Evolutionary conservation across 768 basidiomycete genomes (phyloP).

Genomic region (Tubosaeta brunneosetosa): DNA sequence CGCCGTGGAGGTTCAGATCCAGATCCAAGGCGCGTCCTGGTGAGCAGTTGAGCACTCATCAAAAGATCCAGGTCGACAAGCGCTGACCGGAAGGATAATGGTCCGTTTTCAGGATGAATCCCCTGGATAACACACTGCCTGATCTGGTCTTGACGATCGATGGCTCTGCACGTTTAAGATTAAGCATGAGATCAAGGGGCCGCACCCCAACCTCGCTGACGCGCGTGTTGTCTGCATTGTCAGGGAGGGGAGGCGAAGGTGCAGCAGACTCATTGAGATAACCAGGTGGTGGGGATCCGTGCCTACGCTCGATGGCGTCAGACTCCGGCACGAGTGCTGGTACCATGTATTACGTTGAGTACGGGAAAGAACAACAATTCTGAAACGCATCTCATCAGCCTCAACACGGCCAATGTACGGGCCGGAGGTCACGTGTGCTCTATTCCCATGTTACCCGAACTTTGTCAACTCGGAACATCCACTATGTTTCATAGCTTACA

Average conservation of each 20-base stretch:
- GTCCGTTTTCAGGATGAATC: conserved; percentile 95
- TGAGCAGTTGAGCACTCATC: conserved; percentile 1
- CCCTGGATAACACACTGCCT: conserved; percentile 80
- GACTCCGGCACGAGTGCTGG: background rate
- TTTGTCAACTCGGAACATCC: too few species aligned
- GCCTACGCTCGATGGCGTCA: background rate
- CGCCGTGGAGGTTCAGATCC: conserved; percentile 88
- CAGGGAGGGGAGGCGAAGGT: conserved; percentile 1
- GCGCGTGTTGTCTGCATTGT: conserved; percentile 6
- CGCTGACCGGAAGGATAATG: conserved; percentile 69
- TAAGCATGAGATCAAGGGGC: conserved; percentile 57
- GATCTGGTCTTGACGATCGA: conserved; percentile 78
- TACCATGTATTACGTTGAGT: background rate
- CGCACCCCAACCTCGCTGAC: conserved; percentile 8
- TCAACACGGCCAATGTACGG: background rate
- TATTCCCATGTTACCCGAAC: background rate
- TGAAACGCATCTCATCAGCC: background rate
- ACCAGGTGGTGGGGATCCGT: background rate
- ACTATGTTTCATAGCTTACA: background rate
- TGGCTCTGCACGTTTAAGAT: conserved; percentile 60
- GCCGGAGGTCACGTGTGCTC: conserved; percentile 9
- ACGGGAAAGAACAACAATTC: background rate
- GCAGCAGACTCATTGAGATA: conserved; percentile 6
- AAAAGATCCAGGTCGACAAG: background rate
- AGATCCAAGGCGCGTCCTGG: conserved; percentile 84